A percentile compares a stretch with the other conserved stretches of the same genome.
Evolutionary conservation across 108 stramenopile genomes (phyloP).

Genomic region (Aurantiochytrium sp.): DNA sequence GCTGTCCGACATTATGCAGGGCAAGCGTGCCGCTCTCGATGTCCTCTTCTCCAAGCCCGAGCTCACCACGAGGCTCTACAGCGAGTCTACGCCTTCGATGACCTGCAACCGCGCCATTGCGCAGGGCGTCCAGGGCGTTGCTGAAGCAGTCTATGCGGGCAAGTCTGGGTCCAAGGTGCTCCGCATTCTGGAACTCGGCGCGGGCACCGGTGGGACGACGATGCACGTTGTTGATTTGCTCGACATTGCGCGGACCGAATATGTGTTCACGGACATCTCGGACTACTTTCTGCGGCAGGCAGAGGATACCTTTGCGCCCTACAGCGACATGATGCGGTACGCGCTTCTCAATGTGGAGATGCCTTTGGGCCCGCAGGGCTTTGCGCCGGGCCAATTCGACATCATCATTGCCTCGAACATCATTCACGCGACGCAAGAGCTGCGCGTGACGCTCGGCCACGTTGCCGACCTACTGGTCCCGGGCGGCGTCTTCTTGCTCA

Average conservation of each 20-base stretch:
- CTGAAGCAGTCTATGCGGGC: neutral
- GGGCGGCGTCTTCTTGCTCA: neutral
- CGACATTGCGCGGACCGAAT: neutral
- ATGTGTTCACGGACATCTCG: conserved; percentile 8
- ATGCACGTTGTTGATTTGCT: neutral
- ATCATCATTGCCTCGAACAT: conserved; percentile 19
- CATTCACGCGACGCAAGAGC: neutral
- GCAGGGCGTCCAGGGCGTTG: neutral
- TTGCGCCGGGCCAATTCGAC: neutral
- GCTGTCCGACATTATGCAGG: neutral
- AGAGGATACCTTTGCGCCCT: neutral
- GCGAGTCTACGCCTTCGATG: neutral
- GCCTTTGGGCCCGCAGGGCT: neutral
- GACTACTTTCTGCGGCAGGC: conserved; percentile 16
- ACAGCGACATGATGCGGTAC: neutral
- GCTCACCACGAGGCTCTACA: neutral
- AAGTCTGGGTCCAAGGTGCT: neutral
- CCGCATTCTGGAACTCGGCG: neutral
- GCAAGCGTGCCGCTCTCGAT: neutral
- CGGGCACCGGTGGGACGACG: conserved; percentile 19
- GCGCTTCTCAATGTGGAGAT: neutral
- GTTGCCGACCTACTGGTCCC: neutral
- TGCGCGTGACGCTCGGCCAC: neutral
- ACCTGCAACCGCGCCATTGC: neutral
- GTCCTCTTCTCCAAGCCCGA: neutral